These are phyloP conservation scores for Conoideocrella luteorostrata DNA, from an alignment of 2,329 filamentous ascomycete genomes.

Conservation along the genomic window DNA sequence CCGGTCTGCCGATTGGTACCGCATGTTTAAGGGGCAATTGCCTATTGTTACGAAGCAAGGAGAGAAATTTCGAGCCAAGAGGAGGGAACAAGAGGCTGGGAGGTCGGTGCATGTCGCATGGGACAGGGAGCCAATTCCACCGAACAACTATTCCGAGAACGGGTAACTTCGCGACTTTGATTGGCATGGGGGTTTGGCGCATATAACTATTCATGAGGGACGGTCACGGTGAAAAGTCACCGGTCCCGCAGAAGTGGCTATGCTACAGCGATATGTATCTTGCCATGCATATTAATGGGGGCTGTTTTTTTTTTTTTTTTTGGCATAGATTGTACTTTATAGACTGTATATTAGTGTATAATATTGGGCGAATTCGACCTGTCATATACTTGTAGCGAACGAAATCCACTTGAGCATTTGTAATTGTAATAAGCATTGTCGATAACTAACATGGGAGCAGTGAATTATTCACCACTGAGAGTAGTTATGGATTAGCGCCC, in stretches of 20 bases:
- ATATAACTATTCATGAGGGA: too few species aligned
- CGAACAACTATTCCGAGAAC: neutral
- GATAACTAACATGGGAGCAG: too few species aligned
- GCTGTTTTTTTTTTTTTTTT: too few species aligned
- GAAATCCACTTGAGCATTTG: neutral
- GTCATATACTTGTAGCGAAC: neutral
- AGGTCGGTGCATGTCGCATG: conserved; percentile 43
- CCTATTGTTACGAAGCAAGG: conserved; percentile 44
- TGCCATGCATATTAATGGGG: neutral
- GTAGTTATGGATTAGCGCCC: too few species aligned
- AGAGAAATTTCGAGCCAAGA: conserved; percentile 46
- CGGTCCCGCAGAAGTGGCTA: too few species aligned
- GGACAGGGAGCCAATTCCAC: conserved; percentile 23
- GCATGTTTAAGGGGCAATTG: conserved; percentile 37
- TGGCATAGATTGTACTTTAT: too few species aligned
- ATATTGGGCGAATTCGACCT: neutral
- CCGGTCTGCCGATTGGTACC: conserved; percentile 37
- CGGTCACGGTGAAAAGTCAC: too few species aligned
- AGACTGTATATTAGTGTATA: conserved; percentile 3
- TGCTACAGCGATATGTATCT: too few species aligned
- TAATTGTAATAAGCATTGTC: too few species aligned
- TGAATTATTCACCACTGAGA: too few species aligned
- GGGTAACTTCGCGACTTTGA: neutral
- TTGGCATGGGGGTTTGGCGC: neutral
- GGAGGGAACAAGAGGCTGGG: conserved; percentile 45